These are phyloP conservation scores for Fomitopsis pinicola DNA, from an alignment of 1,284 basidiomycete species.

Conservation along the genomic window DNA sequence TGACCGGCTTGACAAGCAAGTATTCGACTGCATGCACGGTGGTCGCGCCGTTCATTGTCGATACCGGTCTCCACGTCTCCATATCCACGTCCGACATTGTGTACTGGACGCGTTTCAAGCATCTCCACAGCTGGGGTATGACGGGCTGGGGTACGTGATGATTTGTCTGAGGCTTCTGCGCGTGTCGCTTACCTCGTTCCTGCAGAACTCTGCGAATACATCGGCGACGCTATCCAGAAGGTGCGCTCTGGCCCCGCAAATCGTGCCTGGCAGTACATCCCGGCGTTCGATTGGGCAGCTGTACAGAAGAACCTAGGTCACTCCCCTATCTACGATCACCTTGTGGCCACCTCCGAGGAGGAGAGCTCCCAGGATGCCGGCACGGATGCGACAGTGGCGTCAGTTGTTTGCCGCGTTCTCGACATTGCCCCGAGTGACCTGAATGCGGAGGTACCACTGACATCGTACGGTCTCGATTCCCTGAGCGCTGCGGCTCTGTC, in stretches of 20 bases:
- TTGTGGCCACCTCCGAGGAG: slow-evolving; percentile 11
- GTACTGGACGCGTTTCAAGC: slow-evolving; percentile 4
- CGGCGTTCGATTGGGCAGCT: slow-evolving; percentile 27
- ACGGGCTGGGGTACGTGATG: slow-evolving; percentile 23
- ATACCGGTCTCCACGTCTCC: background rate
- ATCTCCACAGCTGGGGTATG: slow-evolving; percentile 24
- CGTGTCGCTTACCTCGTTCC: slow-evolving; percentile 9
- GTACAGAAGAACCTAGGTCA: slow-evolving; percentile 21
- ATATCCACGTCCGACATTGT: background rate
- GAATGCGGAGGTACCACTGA: slow-evolving; percentile 33
- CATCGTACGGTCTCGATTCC: slow-evolving; percentile 38
- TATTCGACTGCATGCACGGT: background rate
- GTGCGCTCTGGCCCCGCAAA: slow-evolving; percentile 10
- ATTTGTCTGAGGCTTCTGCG: slow-evolving; percentile 6
- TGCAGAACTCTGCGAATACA: slow-evolving; percentile 29
- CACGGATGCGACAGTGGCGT: background rate
- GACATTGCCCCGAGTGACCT: slow-evolving; percentile 31
- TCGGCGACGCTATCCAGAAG: slow-evolving; percentile 27
- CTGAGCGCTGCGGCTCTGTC: slow-evolving; percentile 33
- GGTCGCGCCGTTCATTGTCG: background rate
- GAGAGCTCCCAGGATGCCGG: background rate
- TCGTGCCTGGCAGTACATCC: slow-evolving; percentile 25
- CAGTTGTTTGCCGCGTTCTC: slow-evolving; percentile 21
- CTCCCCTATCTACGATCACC: slow-evolving; percentile 22
- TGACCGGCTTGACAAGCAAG: slow-evolving; percentile 10